These are phyloP conservation scores for Thielaviopsis euricoi DNA, from an alignment of 2,329 filamentous ascomycete species.

Conservation along the genomic window DNA sequence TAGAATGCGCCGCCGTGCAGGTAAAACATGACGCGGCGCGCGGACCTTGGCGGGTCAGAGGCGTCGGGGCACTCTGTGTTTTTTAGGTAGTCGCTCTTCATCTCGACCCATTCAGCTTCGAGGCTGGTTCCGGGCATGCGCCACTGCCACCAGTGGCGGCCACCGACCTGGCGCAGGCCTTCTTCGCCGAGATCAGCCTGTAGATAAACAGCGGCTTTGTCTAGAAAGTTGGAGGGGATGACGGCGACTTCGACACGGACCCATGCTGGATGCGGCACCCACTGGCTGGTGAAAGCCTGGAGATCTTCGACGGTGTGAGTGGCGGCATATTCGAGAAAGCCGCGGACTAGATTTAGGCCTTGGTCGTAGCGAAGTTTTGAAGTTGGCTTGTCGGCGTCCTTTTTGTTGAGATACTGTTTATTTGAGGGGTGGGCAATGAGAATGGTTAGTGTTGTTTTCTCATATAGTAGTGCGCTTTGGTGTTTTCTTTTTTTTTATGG, in stretches of 20 bases:
- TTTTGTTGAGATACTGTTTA: constrained; percentile 56
- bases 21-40: constrained; percentile 69
- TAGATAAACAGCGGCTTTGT: constrained; percentile 49
- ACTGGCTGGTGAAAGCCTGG: constrained; percentile 79
- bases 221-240: constrained; percentile 48
- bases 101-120: constrained; percentile 90
- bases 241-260: constrained; percentile 56
- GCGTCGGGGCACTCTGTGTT: constrained; percentile 14
- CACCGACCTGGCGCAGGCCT: constrained; percentile 62
- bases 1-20: constrained; percentile 90
- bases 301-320: constrained; percentile 86
- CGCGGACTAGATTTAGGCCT: constrained; percentile 70
- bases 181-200: constrained; percentile 59
- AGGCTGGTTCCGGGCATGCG: constrained; percentile 48
- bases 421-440: background rate
- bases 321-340: constrained; percentile 71
- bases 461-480: background rate
- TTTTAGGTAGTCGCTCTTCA: constrained; percentile 54
- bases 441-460: background rate
- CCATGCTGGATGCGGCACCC: constrained; percentile 82
- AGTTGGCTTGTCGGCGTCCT: constrained; percentile 61
- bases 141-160: constrained; percentile 83
- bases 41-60: constrained; percentile 14
- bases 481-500: background rate
- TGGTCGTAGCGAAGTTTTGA: constrained; percentile 90